These are phyloP conservation scores for Starmerella apis DNA, from an alignment of 805 yeast genomes.

Conservation along the genomic window DNA sequence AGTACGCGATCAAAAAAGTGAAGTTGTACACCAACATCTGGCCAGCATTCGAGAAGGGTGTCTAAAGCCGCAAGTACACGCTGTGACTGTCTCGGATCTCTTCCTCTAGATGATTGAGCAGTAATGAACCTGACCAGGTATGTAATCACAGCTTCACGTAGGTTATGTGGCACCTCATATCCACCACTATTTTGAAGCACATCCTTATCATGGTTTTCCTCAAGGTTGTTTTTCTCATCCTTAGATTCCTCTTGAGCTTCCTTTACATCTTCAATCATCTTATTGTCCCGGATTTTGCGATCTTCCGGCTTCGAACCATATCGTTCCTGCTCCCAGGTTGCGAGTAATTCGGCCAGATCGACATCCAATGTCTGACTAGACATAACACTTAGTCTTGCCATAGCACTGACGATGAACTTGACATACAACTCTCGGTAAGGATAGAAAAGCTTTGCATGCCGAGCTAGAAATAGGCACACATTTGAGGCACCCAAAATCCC, in stretches of 20 bases:
- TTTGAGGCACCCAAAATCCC: conserved; percentile 76
- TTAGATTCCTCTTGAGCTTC: conserved; percentile 39
- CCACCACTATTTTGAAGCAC: background rate
- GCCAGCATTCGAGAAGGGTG: conserved; percentile 71
- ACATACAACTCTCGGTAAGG: conserved; percentile 81
- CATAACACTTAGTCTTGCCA: conserved; percentile 74
- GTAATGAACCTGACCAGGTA: conserved; percentile 81
- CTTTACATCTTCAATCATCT: conserved; percentile 15
- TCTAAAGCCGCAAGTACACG: conserved; percentile 71
- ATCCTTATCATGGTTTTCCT: background rate
- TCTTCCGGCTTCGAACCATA: conserved; percentile 3
- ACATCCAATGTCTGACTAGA: conserved; percentile 81
- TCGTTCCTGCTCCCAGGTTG: conserved; percentile 59
- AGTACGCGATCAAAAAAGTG: conserved; percentile 81
- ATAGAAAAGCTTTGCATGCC: conserved; percentile 74
- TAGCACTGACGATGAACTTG: conserved; percentile 77
- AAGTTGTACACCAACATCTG: conserved; percentile 77
- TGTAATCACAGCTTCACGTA: conserved; percentile 82
- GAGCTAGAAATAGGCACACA: conserved; percentile 79
- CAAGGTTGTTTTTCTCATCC: background rate
- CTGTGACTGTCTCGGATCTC: conserved; percentile 72
- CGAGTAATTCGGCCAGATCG: conserved; percentile 74
- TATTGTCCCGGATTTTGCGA: conserved; percentile 12
- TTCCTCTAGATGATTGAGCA: conserved; percentile 51
- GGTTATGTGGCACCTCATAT: conserved; percentile 60